Percentiles rank a stretch among this genome's conserved stretches.
Evolutionary conservation across 495 filamentous ascomycete species (phyloP).

Genomic region (Penicillium manginii): DNA sequence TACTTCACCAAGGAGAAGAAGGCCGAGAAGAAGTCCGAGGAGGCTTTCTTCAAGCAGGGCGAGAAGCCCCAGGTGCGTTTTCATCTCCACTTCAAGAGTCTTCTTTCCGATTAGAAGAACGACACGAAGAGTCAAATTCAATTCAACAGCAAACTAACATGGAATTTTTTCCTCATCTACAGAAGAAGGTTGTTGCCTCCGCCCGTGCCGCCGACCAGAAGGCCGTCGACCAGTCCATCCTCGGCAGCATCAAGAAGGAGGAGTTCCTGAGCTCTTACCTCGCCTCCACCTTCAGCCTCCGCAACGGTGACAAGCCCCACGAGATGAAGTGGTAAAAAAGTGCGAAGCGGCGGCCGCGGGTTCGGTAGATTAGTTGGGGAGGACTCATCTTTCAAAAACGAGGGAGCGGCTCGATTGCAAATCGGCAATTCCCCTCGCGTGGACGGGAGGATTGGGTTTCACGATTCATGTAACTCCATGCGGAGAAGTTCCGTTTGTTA

Average conservation of each 20-base stretch:
- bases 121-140: neutral
- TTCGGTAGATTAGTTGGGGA: conserved; percentile 52
- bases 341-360: conserved; percentile 48
- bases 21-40: conserved; percentile 90
- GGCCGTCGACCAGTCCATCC: conserved; percentile 89
- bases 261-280: conserved; percentile 87
- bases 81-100: conserved; percentile 17
- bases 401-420: conserved; percentile 48
- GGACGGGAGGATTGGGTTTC: conserved; percentile 35
- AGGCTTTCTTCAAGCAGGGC: conserved; percentile 96
- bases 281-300: conserved; percentile 88
- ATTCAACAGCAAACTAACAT: conserved; percentile 20
- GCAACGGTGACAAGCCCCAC: conserved; percentile 97
- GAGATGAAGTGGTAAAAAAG: conserved; percentile 86
- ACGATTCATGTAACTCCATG: conserved; percentile 52
- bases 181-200: conserved; percentile 95
- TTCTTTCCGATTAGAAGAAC: neutral
- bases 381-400: conserved; percentile 40
- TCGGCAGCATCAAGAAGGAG: conserved; percentile 95
- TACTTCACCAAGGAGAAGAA: conserved; percentile 97
- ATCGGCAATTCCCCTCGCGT: conserved; percentile 37
- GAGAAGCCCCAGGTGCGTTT: conserved; percentile 90
- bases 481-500: conserved; percentile 32
- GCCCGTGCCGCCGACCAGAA: conserved; percentile 95
- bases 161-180: conserved; percentile 30